Evolutionary conservation across 2,329 filamentous ascomycete species (phyloP).

Genomic region (Trichoderma koningii): DNA sequence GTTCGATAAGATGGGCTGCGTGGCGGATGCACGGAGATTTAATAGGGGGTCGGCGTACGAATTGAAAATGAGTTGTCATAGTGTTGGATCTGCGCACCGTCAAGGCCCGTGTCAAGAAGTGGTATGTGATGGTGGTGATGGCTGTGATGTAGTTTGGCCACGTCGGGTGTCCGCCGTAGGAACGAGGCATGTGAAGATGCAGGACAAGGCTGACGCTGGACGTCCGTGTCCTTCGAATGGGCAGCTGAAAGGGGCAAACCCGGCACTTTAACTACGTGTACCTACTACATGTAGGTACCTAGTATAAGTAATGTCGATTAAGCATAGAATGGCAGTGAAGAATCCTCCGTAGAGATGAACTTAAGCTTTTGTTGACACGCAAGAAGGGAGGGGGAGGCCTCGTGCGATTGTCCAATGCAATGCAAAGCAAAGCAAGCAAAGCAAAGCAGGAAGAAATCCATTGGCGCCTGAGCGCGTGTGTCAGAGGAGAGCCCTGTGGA

Average conservation of each 20-base stretch:
- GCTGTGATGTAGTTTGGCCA: neutral
- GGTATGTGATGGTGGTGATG: neutral
- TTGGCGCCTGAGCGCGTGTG: neutral
- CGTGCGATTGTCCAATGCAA: neutral
- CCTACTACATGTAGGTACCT: too few species aligned
- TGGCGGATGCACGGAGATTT: constrained; percentile 1
- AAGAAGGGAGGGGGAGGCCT: neutral
- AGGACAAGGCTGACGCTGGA: too few species aligned
- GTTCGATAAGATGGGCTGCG: constrained; percentile 13
- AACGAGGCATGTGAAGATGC: too few species aligned
- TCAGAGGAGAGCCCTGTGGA: too few species aligned
- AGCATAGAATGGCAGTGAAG: too few species aligned
- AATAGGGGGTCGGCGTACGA: neutral
- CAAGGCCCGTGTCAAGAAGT: neutral
- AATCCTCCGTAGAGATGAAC: too few species aligned
- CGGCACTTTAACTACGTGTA: too few species aligned
- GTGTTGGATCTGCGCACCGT: neutral
- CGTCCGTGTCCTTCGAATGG: too few species aligned
- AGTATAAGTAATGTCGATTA: too few species aligned
- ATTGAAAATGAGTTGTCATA: neutral
- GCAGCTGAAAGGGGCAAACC: too few species aligned
- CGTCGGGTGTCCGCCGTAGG: neutral
- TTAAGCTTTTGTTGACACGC: neutral
- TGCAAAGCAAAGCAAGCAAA: neutral
- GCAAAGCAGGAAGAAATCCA: neutral